phyloP scores from a whole-genome alignment of 2,329 filamentous ascomycete genomes.

The Penicillium sclerotiorum region DNA sequence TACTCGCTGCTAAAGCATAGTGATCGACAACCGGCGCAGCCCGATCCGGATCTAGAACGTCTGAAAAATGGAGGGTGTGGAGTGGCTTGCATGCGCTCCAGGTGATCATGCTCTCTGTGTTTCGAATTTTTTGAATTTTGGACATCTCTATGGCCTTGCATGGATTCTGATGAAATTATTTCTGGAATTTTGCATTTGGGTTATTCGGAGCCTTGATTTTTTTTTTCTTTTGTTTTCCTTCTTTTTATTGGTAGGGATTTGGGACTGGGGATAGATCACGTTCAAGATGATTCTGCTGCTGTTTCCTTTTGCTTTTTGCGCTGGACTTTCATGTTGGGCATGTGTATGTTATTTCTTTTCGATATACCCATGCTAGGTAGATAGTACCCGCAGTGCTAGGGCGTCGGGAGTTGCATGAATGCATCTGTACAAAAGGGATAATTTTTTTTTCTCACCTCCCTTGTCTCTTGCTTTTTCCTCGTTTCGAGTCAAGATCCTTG shows the following conservation, averaged over 20 bases:
- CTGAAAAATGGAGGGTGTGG: conserved; percentile 4
- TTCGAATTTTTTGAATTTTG: neutral
- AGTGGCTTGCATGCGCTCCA: conserved; percentile 20
- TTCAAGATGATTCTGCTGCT: neutral
- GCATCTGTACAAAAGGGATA: neutral
- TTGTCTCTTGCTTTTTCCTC: neutral
- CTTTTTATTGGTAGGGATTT: neutral
- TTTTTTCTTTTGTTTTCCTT: neutral
- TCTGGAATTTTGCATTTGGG: too few relatives aligned
- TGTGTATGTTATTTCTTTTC: conserved; percentile 9
- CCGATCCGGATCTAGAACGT: conserved; percentile 3
- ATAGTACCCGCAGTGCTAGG: conserved; percentile 19
- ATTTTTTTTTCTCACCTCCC: neutral
- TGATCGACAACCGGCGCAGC: conserved; percentile 4
- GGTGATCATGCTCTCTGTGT: conserved; percentile 7
- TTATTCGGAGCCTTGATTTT: neutral
- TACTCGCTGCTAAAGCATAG: conserved; percentile 1
- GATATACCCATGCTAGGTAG: conserved; percentile 25
- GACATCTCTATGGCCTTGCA: neutral
- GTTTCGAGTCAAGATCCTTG: neutral
- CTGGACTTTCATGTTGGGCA: neutral
- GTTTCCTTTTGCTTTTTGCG: neutral
- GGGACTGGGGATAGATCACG: too few relatives aligned
- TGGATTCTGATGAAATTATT: too few relatives aligned
- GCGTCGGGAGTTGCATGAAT: conserved; percentile 18